These are phyloP conservation scores for Macadamia integrifolia DNA, from an alignment of 164 flowering plant species.

Conservation along the genomic window DNA sequence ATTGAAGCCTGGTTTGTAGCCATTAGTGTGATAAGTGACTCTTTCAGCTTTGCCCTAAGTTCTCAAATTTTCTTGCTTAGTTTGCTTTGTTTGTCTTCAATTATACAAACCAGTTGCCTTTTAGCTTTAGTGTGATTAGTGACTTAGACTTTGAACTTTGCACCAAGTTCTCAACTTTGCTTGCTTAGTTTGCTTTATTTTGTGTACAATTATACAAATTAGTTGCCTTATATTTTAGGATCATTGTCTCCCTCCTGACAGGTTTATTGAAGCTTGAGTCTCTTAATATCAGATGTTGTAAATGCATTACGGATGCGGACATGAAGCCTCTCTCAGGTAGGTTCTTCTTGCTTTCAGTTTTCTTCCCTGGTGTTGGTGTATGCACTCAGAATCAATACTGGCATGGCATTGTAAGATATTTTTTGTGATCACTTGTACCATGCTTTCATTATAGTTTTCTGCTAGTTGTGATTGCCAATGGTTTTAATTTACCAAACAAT, in stretches of 20 bases:
- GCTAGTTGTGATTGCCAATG: too few species aligned
- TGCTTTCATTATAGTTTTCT: too few species aligned
- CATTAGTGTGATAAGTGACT: too few species aligned
- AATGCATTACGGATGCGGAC: constrained; percentile 72
- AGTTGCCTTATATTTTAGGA: constrained; percentile 1
- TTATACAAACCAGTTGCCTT: background rate
- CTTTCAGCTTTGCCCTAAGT: too few species aligned
- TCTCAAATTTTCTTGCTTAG: background rate
- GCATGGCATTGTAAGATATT: too few species aligned
- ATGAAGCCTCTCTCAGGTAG: constrained; percentile 72
- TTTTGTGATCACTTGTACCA: too few species aligned
- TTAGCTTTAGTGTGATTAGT: too few species aligned
- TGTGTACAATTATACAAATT: background rate
- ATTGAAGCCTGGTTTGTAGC: too few species aligned
- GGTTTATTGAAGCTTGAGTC: constrained; percentile 72
- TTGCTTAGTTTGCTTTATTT: background rate
- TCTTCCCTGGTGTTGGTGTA: background rate
- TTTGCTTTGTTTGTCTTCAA: background rate
- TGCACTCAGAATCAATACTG: background rate
- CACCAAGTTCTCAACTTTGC: background rate
- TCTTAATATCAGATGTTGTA: constrained; percentile 80
- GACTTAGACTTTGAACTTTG: too few species aligned
- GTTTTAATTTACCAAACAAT: too few species aligned
- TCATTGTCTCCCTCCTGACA: constrained; percentile 14
- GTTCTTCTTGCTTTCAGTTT: background rate